These are phyloP conservation scores for Dactylorhiza incarnata DNA, from an alignment of 106 monocot genomes.

Conservation along the genomic window DNA sequence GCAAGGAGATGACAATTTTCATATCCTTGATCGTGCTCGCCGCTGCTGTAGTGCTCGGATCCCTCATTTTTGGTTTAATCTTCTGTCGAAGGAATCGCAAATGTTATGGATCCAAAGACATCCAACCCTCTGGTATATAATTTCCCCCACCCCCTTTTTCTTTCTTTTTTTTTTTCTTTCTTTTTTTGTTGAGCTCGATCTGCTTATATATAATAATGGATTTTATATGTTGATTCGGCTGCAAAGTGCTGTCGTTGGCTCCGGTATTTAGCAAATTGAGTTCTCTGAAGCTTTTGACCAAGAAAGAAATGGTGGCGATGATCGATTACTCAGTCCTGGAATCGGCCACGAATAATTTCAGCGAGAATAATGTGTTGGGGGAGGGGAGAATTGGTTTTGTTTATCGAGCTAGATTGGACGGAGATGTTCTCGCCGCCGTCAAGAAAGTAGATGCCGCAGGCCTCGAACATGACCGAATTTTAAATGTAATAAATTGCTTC, in stretches of 20 bases:
- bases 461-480: slow-evolving; percentile 61
- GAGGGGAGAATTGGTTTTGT: slow-evolving; percentile 54
- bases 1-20: slow-evolving; percentile 6
- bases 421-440: slow-evolving; percentile 49
- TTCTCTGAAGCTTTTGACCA: slow-evolving; percentile 39
- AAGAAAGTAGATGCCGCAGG: slow-evolving; percentile 57
- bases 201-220: not conserved
- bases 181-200: not conserved
- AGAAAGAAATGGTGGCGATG: slow-evolving; percentile 35
- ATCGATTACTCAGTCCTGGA: slow-evolving; percentile 59
- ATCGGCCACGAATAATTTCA: slow-evolving; percentile 60
- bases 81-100: slow-evolving; percentile 12
- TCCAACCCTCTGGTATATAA: too few relatives aligned
- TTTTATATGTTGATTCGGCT: slow-evolving; percentile 20
- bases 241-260: slow-evolving; percentile 24
- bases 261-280: slow-evolving; percentile 59
- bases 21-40: slow-evolving; percentile 11
- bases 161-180: too few relatives aligned
- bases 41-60: slow-evolving; percentile 3
- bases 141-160: too few relatives aligned
- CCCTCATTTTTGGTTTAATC: slow-evolving; percentile 3
- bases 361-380: slow-evolving; percentile 58
- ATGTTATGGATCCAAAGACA: not conserved
- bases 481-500: slow-evolving; percentile 59
- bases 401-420: slow-evolving; percentile 67